Conservation (phyloP, 768 basidiomycete genomes). For the Candolleomyces aberdarensis region DNA sequence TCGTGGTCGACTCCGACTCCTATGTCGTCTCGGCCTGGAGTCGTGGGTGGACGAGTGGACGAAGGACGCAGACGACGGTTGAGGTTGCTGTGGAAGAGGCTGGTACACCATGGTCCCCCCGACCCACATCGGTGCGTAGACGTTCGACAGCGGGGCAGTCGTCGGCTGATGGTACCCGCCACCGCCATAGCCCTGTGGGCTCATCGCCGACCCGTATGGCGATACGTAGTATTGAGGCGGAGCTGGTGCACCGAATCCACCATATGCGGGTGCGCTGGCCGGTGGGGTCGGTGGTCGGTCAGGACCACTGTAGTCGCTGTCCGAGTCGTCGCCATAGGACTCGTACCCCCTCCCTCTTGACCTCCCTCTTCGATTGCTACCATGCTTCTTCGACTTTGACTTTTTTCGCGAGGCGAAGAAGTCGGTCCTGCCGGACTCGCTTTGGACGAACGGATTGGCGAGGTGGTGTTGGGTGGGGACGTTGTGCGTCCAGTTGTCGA, state of each 20-base stretch:
- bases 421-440: neutral
- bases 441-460: neutral
- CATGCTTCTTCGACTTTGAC: neutral
- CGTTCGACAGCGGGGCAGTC: neutral
- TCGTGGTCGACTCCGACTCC: neutral
- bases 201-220: too few species aligned
- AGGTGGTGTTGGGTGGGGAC: neutral
- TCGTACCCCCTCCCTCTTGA: neutral
- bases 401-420: neutral
- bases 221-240: too few species aligned
- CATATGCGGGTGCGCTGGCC: neutral
- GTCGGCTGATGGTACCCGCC: too few species aligned
- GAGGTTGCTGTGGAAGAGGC: too few species aligned
- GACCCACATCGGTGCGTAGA: neutral
- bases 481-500: neutral
- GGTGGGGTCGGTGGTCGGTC: neutral
- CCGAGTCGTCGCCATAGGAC: neutral
- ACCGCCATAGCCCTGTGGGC: too few species aligned
- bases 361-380: neutral
- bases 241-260: neutral
- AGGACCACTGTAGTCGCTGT: neutral
- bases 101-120: neutral
- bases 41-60: neutral
- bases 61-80: too few species aligned
- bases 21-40: neutral